Evolutionary conservation across 257 asterid species (phyloP).

Genomic region (Scutellaria baicalensis): DNA sequence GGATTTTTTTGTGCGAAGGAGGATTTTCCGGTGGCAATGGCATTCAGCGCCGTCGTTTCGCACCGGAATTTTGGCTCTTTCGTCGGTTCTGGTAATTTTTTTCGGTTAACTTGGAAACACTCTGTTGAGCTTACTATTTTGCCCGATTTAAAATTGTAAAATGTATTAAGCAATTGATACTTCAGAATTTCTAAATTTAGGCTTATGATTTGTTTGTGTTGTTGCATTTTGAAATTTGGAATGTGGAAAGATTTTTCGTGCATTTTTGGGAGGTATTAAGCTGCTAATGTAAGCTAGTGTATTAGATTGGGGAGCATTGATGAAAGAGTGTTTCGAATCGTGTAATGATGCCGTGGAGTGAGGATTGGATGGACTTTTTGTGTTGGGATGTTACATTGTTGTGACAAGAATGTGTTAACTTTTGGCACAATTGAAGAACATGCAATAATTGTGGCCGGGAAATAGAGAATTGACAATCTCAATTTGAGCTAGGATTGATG

Average conservation of each 20-base stretch:
- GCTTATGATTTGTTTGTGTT: not conserved
- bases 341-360: not conserved
- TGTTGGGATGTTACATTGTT: not conserved
- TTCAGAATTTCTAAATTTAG: not conserved
- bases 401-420: not conserved
- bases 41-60: constrained; percentile 69
- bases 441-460: not conserved
- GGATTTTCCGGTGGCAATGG: constrained; percentile 50
- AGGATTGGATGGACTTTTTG: not conserved
- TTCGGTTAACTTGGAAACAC: not conserved
- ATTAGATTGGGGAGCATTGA: constrained; percentile 12
- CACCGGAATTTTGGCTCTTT: constrained; percentile 71
- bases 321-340: not conserved
- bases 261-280: not conserved
- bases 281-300: constrained; percentile 1
- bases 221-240: not conserved
- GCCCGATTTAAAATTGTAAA: not conserved
- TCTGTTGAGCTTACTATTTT: not conserved
- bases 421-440: not conserved
- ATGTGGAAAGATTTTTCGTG: not conserved
- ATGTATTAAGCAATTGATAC: not conserved
- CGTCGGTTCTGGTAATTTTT: constrained; percentile 53
- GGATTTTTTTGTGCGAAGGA: not conserved
- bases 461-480: not conserved
- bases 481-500: not conserved